Percentiles rank a stretch among this genome's conserved stretches.
phyloP scores from a whole-genome alignment of 1,284 basidiomycete species.

The Puccinia coronata region DNA sequence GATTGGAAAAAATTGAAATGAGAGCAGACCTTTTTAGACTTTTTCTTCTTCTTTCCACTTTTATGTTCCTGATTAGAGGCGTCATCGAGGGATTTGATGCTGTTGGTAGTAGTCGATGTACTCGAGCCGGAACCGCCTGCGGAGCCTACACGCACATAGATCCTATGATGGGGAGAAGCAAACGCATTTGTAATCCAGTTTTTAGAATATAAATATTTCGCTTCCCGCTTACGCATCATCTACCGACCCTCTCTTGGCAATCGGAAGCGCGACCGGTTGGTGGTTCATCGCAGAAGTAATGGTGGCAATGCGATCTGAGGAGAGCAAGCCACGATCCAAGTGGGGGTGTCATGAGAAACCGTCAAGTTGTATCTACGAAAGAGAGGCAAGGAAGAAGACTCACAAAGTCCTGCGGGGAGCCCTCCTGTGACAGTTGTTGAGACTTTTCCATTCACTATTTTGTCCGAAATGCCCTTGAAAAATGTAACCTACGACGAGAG shows the following conservation, averaged over 20 bases:
- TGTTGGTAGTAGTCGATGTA: background rate
- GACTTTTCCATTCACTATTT: background rate
- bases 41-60: background rate
- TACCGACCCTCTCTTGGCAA: constrained; percentile 34
- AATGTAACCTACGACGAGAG: constrained; percentile 31
- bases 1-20: too few relatives aligned
- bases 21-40: background rate
- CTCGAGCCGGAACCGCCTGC: background rate
- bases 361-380: too few relatives aligned
- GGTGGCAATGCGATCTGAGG: constrained; percentile 28
- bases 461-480: constrained; percentile 38
- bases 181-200: background rate
- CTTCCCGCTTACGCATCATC: constrained; percentile 31
- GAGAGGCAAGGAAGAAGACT: background rate
- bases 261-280: constrained; percentile 1
- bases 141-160: background rate
- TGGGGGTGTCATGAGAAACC: background rate
- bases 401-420: constrained; percentile 33
- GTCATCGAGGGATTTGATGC: background rate
- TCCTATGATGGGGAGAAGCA: background rate
- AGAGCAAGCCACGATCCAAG: background rate
- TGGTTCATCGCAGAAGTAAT: constrained; percentile 38
- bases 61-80: background rate
- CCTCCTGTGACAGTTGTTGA: constrained; percentile 8
- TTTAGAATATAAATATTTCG: background rate